These are phyloP conservation scores for Populus alba DNA, from an alignment of 345 rosid species.

Conservation along the genomic window DNA sequence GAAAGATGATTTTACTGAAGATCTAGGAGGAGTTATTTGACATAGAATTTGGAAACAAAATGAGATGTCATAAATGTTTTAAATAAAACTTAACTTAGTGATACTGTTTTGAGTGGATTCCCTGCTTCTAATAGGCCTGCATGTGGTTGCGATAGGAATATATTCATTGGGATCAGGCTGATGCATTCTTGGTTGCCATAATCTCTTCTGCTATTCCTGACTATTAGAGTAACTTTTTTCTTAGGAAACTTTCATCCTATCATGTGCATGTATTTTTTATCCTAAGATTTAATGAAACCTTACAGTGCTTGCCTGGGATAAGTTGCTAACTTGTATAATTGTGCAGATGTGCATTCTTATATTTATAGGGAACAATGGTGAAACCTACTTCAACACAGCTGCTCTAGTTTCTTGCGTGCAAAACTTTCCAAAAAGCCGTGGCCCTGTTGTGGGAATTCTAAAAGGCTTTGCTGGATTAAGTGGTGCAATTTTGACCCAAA, in stretches of 20 bases:
- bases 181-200: background rate
- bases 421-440: conserved; percentile 94
- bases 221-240: background rate
- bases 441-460: conserved; percentile 95
- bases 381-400: conserved; percentile 93
- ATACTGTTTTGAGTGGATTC: background rate
- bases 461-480: conserved; percentile 96
- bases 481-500: conserved; percentile 93
- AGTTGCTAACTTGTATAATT: conserved; percentile 13
- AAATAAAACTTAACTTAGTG: background rate
- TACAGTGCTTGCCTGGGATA: conserved; percentile 4
- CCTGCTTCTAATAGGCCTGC: background rate
- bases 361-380: conserved; percentile 88
- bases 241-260: background rate
- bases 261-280: background rate
- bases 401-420: conserved; percentile 93
- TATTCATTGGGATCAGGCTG: background rate
- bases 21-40: background rate
- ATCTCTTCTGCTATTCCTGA: background rate
- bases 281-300: conserved; percentile 1
- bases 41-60: background rate
- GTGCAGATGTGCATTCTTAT: conserved; percentile 90
- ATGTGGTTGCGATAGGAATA: background rate
- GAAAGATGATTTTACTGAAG: background rate
- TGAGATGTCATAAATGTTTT: background rate